Conservation (phyloP, 768 basidiomycete species). For the Mycena pura region DNA sequence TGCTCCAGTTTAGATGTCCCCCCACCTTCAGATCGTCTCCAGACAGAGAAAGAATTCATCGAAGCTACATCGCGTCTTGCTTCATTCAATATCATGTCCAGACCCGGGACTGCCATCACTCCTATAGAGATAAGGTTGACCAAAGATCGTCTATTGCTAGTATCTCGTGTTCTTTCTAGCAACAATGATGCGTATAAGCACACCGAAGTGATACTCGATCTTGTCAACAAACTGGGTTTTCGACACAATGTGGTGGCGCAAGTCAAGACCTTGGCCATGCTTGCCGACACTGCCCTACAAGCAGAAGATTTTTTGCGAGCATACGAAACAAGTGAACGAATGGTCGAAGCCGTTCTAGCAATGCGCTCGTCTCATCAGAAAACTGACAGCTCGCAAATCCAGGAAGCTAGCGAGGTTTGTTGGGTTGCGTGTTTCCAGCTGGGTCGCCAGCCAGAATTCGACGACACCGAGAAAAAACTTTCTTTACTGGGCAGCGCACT, state of each 20-base stretch:
- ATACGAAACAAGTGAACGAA: constrained; percentile 71
- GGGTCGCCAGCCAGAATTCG: constrained; percentile 80
- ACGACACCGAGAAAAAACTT: constrained; percentile 70
- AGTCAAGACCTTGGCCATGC: constrained; percentile 87
- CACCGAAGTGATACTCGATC: constrained; percentile 88
- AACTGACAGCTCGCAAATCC: constrained; percentile 47
- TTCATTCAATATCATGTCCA: constrained; percentile 87
- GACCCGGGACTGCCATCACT: constrained; percentile 77
- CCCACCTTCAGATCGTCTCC: constrained; percentile 62
- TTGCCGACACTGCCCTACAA: constrained; percentile 86
- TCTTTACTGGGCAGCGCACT: constrained; percentile 80
- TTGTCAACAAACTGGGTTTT: constrained; percentile 89
- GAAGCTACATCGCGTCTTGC: constrained; percentile 95
- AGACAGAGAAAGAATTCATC: constrained; percentile 87
- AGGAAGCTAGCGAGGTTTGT: constrained; percentile 78
- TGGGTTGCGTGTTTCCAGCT: constrained; percentile 93
- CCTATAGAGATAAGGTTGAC: constrained; percentile 94
- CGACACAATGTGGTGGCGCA: constrained; percentile 74
- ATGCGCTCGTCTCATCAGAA: constrained; percentile 46
- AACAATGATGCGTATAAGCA: constrained; percentile 91
- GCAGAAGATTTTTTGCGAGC: constrained; percentile 81
- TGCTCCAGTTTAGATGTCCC: constrained; percentile 76
- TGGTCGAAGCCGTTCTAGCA: constrained; percentile 67
- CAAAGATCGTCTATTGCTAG: constrained; percentile 86
- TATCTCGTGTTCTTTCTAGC: constrained; percentile 84